Evolutionary conservation across 2,329 filamentous ascomycete species (phyloP).

Genomic region (Pseudocercospora musae): DNA sequence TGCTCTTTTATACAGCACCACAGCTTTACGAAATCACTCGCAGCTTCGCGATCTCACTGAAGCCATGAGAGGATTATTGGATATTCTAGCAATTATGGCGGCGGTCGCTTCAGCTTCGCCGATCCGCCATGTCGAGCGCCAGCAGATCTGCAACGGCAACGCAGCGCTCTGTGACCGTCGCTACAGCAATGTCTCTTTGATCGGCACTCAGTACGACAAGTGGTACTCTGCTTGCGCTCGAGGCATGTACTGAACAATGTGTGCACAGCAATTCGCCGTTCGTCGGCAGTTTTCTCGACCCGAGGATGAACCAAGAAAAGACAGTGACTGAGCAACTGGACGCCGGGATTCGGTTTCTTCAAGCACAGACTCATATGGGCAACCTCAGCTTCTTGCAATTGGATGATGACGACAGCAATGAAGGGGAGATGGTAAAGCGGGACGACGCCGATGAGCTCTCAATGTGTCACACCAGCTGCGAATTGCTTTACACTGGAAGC

Average conservation of each 20-base stretch:
- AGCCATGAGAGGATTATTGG: not conserved
- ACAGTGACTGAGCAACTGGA: conserved; percentile 57
- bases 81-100: not conserved
- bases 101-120: not conserved
- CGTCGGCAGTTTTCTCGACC: conserved; percentile 55
- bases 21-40: not conserved
- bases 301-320: conserved; percentile 49
- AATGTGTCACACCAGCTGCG: conserved; percentile 63
- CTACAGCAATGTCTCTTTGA: conserved; percentile 60
- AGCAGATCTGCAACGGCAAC: conserved; percentile 54
- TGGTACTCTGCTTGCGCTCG: conserved; percentile 39
- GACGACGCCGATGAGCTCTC: conserved; percentile 42
- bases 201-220: conserved; percentile 57
- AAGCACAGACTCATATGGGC: conserved; percentile 58
- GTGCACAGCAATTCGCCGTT: conserved; percentile 57
- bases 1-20: not conserved
- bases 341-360: conserved; percentile 61
- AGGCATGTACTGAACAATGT: not conserved
- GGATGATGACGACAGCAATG: not conserved
- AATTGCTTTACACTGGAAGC: conserved; percentile 50
- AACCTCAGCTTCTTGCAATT: conserved; percentile 33
- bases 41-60: not conserved
- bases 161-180: conserved; percentile 52
- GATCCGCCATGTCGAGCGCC: not conserved
- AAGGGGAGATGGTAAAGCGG: not conserved